A percentile compares a stretch with the other conserved stretches of the same genome.
Evolutionary conservation across 2,329 filamentous ascomycete genomes (phyloP).

Genomic region (Thielaviopsis ethacetica): DNA sequence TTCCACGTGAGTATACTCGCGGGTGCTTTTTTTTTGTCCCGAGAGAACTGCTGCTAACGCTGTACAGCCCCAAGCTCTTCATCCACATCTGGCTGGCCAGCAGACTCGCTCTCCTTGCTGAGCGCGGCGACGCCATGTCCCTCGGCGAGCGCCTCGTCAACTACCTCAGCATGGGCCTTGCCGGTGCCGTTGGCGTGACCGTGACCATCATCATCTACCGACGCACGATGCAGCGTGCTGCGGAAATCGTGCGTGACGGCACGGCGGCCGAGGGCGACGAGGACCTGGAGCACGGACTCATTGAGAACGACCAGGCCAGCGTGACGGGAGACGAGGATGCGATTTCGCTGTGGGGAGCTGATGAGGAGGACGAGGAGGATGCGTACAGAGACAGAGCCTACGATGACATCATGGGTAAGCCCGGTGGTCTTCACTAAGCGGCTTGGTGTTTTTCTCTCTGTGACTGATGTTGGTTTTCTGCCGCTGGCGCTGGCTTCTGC

Average conservation of each 20-base stretch:
- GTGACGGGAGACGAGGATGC: slow-evolving; percentile 44
- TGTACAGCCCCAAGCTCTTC: slow-evolving; percentile 58
- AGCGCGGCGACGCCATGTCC: slow-evolving; percentile 71
- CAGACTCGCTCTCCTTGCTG: slow-evolving; percentile 66
- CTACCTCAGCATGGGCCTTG: slow-evolving; percentile 63
- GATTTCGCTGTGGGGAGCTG: slow-evolving; percentile 39
- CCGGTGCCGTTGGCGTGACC: slow-evolving; percentile 50
- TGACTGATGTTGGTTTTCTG: too few species aligned
- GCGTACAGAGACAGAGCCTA: slow-evolving; percentile 11
- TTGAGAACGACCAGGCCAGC: slow-evolving; percentile 34
- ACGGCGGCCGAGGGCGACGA: slow-evolving; percentile 16
- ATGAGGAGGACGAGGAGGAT: slow-evolving; percentile 17
- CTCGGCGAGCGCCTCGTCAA: slow-evolving; percentile 62
- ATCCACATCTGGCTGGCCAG: slow-evolving; percentile 87
- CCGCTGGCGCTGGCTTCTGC: too few species aligned
- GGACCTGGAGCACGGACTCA: slow-evolving; percentile 27
- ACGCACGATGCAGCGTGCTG: slow-evolving; percentile 46
- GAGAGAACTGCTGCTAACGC: too few species aligned
- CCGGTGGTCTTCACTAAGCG: slow-evolving; percentile 1
- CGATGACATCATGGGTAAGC: slow-evolving; percentile 11
- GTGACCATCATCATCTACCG: slow-evolving; percentile 80
- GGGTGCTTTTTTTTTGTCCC: not conserved
- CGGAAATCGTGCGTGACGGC: slow-evolving; percentile 35
- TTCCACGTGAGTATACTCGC: slow-evolving; percentile 32
- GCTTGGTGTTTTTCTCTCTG: too few species aligned